Conservation (phyloP, 108 stramenopile genomes). For the Skeletonema tropicum region DNA sequence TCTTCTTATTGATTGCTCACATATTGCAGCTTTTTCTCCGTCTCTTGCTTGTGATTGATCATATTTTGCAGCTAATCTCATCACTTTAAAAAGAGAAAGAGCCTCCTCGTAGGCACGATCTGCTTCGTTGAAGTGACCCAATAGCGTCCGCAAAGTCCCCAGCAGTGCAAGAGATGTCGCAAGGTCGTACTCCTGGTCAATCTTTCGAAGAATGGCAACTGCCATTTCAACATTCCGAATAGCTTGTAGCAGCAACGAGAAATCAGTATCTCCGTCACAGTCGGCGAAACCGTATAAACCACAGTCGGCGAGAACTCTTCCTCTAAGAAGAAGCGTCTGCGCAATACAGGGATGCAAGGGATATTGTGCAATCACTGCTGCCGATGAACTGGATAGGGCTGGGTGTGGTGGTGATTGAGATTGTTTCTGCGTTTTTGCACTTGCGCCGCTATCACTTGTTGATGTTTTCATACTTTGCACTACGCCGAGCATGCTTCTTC, state of each 20-base stretch:
- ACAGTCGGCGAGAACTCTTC: conserved; percentile 41
- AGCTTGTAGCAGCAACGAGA: conserved; percentile 41
- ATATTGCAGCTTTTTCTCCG: conserved; percentile 7
- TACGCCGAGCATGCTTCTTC: conserved; percentile 24
- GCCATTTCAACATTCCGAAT: conserved; percentile 44
- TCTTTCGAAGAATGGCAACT: conserved; percentile 46
- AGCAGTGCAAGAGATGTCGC: conserved; percentile 39
- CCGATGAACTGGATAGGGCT: conserved; percentile 33
- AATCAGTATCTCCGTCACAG: conserved; percentile 16
- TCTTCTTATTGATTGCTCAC: conserved; percentile 8
- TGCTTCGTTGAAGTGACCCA: conserved; percentile 32
- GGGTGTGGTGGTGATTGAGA: conserved; percentile 21
- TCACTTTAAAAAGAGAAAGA: conserved; percentile 23
- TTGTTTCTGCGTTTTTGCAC: conserved; percentile 2
- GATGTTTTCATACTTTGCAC: conserved; percentile 17
- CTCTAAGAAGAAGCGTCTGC: conserved; percentile 47
- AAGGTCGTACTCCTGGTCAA: conserved; percentile 29
- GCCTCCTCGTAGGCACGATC: conserved; percentile 46
- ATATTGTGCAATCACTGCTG: conserved; percentile 43
- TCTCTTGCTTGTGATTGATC: conserved; percentile 20
- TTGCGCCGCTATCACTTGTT: not conserved
- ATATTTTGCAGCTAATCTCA: conserved; percentile 6
- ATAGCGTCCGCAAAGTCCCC: conserved; percentile 32
- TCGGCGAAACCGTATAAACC: conserved; percentile 20
- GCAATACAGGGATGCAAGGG: conserved; percentile 44